Percentiles rank a stretch among this genome's conserved stretches.
Conservation (phyloP, 106 monocot genomes). For the Agapanthus africanus region DNA sequence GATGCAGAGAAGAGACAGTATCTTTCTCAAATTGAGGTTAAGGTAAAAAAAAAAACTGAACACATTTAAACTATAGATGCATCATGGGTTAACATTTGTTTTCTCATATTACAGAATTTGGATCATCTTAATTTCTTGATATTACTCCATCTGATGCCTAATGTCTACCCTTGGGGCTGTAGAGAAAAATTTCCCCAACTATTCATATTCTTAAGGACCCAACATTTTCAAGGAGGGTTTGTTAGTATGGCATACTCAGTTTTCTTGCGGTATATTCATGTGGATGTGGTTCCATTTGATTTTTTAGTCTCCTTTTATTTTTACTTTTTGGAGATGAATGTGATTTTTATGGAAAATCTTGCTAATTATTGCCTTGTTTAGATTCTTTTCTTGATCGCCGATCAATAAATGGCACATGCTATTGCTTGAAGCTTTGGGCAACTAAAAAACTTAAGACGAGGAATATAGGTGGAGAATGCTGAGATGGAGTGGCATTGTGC, state of each 20-base stretch:
- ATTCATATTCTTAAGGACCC: too few species aligned
- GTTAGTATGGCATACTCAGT: too few species aligned
- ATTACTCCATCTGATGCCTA: not conserved
- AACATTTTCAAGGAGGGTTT: too few species aligned
- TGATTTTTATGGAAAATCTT: not conserved
- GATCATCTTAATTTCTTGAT: too few species aligned
- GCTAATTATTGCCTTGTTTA: too few species aligned
- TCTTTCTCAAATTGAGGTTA: conserved; percentile 88
- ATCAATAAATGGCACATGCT: too few species aligned
- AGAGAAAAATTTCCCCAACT: not conserved
- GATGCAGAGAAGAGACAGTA: conserved; percentile 72
- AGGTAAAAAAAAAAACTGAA: conserved; percentile 48
- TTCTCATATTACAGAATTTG: too few species aligned
- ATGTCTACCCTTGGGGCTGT: not conserved
- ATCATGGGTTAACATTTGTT: too few species aligned
- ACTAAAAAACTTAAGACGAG: not conserved
- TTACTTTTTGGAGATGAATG: not conserved
- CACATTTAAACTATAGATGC: not conserved
- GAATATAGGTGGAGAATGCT: not conserved
- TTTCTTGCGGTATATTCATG: not conserved
- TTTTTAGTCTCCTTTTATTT: too few species aligned
- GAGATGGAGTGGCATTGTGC: not conserved
- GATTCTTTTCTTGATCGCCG: too few species aligned
- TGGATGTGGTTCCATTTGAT: not conserved
- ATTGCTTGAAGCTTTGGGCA: not conserved